These are phyloP conservation scores for Calonectria leucothoes DNA, from an alignment of 2,329 filamentous ascomycete species.

Conservation along the genomic window DNA sequence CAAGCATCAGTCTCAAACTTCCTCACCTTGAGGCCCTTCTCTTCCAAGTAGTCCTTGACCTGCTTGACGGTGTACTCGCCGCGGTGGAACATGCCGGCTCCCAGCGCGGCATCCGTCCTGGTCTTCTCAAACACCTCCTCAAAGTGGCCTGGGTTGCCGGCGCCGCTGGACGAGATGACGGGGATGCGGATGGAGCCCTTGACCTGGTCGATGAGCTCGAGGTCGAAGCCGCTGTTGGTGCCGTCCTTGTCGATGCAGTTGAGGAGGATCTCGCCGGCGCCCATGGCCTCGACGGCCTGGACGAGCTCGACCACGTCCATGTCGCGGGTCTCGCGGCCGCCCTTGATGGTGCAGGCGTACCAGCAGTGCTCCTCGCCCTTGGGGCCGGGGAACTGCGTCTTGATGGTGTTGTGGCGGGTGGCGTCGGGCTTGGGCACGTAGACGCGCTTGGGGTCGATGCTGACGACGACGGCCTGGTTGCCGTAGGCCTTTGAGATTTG, in stretches of 20 bases:
- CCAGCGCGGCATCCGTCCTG: constrained; percentile 89
- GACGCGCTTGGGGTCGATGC: constrained; percentile 91
- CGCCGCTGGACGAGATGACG: constrained; percentile 94
- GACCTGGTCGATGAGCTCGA: constrained; percentile 90
- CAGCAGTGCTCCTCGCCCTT: constrained; percentile 86
- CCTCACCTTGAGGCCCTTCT: constrained; percentile 81
- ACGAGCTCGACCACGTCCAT: constrained; percentile 91
- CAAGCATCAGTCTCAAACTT: constrained; percentile 72
- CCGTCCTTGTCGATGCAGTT: constrained; percentile 99
- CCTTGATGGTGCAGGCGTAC: constrained; percentile 98
- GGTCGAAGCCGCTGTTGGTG: constrained; percentile 92
- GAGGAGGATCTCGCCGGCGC: constrained; percentile 90
- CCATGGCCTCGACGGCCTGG: constrained; percentile 94
- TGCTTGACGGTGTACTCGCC: constrained; percentile 95
- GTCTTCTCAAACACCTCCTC: constrained; percentile 90
- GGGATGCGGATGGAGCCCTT: constrained; percentile 90
- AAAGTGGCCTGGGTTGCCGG: constrained; percentile 89
- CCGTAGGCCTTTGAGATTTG: constrained; percentile 94
- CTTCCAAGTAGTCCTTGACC: constrained; percentile 85
- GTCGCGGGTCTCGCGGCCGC: constrained; percentile 92
- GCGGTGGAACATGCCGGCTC: constrained; percentile 97
- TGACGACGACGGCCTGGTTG: constrained; percentile 96
- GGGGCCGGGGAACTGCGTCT: constrained; percentile 76
- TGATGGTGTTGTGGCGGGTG: constrained; percentile 77
- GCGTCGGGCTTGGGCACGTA: constrained; percentile 82